Conservation (phyloP, 768 basidiomycete genomes). For the Cystobasidium tubakii region DNA sequence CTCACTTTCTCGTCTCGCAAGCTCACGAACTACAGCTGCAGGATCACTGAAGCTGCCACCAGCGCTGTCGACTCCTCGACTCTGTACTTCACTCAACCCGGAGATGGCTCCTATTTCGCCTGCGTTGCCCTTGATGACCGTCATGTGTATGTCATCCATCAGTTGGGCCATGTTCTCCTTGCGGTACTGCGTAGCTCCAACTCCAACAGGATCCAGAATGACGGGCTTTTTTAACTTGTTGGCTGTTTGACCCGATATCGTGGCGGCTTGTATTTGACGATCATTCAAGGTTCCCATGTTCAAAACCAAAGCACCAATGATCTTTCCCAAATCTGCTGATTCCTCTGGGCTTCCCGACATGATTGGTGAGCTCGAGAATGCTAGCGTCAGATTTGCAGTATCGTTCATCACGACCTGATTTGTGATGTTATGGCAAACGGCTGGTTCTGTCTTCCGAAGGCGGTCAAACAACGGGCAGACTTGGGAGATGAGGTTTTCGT, state of each 20-base stretch:
- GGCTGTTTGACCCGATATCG: slow-evolving; percentile 55
- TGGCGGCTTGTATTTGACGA: slow-evolving; percentile 63
- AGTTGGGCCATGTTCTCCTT: slow-evolving; percentile 55
- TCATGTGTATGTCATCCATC: slow-evolving; percentile 47
- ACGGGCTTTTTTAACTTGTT: slow-evolving; percentile 68
- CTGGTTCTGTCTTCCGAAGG: slow-evolving; percentile 50
- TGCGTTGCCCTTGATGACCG: slow-evolving; percentile 90
- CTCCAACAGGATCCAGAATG: slow-evolving; percentile 85
- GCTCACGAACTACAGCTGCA: slow-evolving; percentile 59
- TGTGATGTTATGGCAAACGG: slow-evolving; percentile 27
- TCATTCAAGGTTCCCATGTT: slow-evolving; percentile 76
- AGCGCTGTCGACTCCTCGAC: slow-evolving; percentile 78
- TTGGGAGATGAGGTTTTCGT: slow-evolving; percentile 45
- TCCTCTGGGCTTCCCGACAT: slow-evolving; percentile 83
- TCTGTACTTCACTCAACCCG: slow-evolving; percentile 67
- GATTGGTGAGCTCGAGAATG: slow-evolving; percentile 81
- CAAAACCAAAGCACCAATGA: slow-evolving; percentile 66
- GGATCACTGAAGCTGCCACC: slow-evolving; percentile 74
- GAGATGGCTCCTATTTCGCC: slow-evolving; percentile 76
- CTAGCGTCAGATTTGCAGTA: slow-evolving; percentile 82
- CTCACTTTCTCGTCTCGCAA: slow-evolving; percentile 72
- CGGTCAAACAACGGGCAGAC: slow-evolving; percentile 56
- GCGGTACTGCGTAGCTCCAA: slow-evolving; percentile 73
- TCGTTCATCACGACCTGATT: slow-evolving; percentile 78
- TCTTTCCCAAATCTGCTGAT: slow-evolving; percentile 67